phyloP scores from a whole-genome alignment of 2,329 filamentous ascomycete species.

The Penicillium vulpinum region DNA sequence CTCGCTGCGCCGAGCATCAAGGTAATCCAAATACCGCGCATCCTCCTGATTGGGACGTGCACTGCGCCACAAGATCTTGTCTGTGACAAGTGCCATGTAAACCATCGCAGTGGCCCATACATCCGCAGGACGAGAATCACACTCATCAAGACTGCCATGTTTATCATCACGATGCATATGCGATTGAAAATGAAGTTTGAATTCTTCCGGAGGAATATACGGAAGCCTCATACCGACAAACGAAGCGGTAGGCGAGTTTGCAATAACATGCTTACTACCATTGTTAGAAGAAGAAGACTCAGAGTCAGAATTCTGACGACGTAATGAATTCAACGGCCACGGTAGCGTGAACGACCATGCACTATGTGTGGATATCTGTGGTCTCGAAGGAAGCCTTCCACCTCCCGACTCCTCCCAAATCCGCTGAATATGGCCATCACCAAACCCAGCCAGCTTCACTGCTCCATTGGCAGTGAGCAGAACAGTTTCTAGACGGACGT shows the following conservation, averaged over 20 bases:
- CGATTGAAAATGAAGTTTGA: not conserved
- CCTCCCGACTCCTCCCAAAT: slow-evolving; percentile 46
- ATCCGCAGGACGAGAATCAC: slow-evolving; percentile 22
- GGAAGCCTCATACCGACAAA: slow-evolving; percentile 18
- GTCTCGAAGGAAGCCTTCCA: not conserved
- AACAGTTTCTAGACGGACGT: slow-evolving; percentile 93
- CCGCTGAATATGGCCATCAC: slow-evolving; percentile 71
- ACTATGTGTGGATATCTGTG: not conserved
- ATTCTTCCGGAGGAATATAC: slow-evolving; percentile 21
- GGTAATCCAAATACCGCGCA: slow-evolving; percentile 25
- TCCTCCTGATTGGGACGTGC: slow-evolving; percentile 27
- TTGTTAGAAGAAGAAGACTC: not conserved
- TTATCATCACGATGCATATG: not conserved
- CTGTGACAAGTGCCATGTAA: slow-evolving; percentile 29
- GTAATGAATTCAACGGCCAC: slow-evolving; percentile 9
- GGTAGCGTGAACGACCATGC: slow-evolving; percentile 15
- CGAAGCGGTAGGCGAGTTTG: slow-evolving; percentile 7
- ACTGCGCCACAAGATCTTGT: slow-evolving; percentile 28
- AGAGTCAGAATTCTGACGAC: not conserved
- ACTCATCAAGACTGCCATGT: not conserved
- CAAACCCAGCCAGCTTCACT: slow-evolving; percentile 92
- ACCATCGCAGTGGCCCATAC: slow-evolving; percentile 34
- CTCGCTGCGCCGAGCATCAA: slow-evolving; percentile 14
- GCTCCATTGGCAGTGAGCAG: slow-evolving; percentile 76
- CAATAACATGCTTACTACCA: not conserved